phyloP scores from a whole-genome alignment of 495 filamentous ascomycete genomes.

The Aspergillus campestris region DNA sequence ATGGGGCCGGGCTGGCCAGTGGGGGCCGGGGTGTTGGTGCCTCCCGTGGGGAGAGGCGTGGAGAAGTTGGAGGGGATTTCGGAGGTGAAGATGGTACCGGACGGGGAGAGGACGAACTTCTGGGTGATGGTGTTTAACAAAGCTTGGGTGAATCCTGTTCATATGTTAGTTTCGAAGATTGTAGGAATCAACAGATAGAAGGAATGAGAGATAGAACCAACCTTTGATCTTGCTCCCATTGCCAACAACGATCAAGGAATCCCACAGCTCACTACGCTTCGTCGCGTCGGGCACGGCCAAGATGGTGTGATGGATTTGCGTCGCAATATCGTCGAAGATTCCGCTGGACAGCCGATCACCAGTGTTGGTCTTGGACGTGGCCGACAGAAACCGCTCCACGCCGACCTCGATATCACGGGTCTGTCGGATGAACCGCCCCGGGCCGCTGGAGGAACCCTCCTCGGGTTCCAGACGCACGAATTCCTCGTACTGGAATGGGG shows the following conservation, averaged over 20 bases:
- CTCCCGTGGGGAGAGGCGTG: slow-evolving; percentile 84
- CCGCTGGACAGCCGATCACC: slow-evolving; percentile 42
- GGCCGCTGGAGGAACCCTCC: slow-evolving; percentile 13
- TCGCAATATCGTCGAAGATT: slow-evolving; percentile 71
- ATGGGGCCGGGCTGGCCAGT: slow-evolving; percentile 40
- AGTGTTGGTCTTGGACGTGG: slow-evolving; percentile 31
- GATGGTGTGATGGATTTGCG: slow-evolving; percentile 73
- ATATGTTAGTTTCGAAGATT: slow-evolving; percentile 1
- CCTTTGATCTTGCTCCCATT: slow-evolving; percentile 80
- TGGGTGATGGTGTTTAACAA: slow-evolving; percentile 66
- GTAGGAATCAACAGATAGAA: background rate
- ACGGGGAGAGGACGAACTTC: slow-evolving; percentile 85
- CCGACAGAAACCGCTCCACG: slow-evolving; percentile 76
- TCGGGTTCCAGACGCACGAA: slow-evolving; percentile 48
- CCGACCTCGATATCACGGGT: slow-evolving; percentile 75
- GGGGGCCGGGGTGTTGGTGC: slow-evolving; percentile 79
- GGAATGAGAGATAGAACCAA: slow-evolving; percentile 15
- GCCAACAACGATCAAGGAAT: slow-evolving; percentile 78
- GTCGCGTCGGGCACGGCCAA: slow-evolving; percentile 68
- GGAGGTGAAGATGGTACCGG: slow-evolving; percentile 91
- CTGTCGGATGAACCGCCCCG: slow-evolving; percentile 32
- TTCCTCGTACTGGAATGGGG: slow-evolving; percentile 78
- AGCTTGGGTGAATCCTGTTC: slow-evolving; percentile 70
- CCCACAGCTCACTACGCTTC: slow-evolving; percentile 80
- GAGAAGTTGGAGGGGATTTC: slow-evolving; percentile 87